phyloP scores from a whole-genome alignment of 225 moss, liverwort and hornwort genomes.

The Sphagnum contortum region DNA sequence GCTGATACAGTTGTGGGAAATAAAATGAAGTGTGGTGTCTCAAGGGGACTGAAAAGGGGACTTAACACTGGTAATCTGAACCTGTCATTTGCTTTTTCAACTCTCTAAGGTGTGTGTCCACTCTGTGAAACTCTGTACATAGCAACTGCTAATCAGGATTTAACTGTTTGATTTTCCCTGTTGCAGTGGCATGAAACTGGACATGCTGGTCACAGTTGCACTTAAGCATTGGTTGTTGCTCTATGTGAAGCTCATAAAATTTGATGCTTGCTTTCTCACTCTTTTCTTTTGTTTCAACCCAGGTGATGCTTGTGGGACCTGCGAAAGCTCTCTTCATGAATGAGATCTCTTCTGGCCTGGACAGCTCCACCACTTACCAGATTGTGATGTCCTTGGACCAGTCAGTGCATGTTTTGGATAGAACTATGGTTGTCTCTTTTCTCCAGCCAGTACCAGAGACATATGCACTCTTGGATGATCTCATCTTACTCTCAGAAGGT shows the following conservation, averaged over 20 bases:
- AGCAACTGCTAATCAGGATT: too few relatives aligned
- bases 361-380: conserved; percentile 71
- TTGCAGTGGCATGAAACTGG: too few relatives aligned
- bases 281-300: not conserved
- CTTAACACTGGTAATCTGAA: too few relatives aligned
- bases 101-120: too few relatives aligned
- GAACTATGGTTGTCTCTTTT: conserved; percentile 73
- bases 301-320: conserved; percentile 75
- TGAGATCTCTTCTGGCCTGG: conserved; percentile 72
- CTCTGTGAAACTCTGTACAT: too few relatives aligned
- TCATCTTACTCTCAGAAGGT: conserved; percentile 65
- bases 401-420: conserved; percentile 66
- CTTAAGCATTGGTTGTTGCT: too few relatives aligned
- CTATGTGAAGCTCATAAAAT: not conserved
- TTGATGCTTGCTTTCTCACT: not conserved
- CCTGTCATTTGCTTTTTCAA: too few relatives aligned
- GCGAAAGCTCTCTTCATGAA: conserved; percentile 84
- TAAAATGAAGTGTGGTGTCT: too few relatives aligned
- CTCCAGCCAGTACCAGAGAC: conserved; percentile 78
- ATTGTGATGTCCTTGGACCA: conserved; percentile 72
- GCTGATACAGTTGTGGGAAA: too few relatives aligned
- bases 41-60: too few relatives aligned
- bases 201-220: too few relatives aligned
- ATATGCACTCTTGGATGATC: conserved; percentile 69
- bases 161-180: too few relatives aligned